Base-by-base conservation (phyloP, 805 yeast species). In the Torulaspora gathmanii region DNA sequence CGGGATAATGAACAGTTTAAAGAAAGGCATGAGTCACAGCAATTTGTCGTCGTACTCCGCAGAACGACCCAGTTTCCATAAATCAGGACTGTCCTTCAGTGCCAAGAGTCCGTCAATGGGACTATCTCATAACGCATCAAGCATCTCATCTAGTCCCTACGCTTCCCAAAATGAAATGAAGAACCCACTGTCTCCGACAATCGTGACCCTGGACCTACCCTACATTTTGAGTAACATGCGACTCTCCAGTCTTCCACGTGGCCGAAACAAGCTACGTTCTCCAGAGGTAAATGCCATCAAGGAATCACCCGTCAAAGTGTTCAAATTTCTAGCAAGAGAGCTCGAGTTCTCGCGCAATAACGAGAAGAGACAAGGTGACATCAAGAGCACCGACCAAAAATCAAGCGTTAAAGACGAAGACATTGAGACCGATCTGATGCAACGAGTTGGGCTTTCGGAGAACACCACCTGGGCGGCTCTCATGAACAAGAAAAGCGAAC, bases 381-480 rank as follows among this genome's bases (percentile, higher is more conserved):
- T 31, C 12, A 42, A 41, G 53, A 29, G 57, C 52, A 34, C 34
- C 15, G 30, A 28, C 17, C 49, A 42, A 16, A 35, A 33, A 46
- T 42, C 44, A 40, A 52, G 37, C 20, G 13, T 38, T 8, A 47
- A 45, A 19, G 57, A 52, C 12, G 54, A 46, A 20, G 58, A 55
- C 7, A 40, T 44, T 12, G 51, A 56, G 33, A 56, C 52, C 8
- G 56, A 56, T 23, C 48, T 64, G 6, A 55, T 60, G 60, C 52
- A 58, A 29, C 57, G 56, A 33, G 57, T 61, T 45, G 67, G 67
- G 3, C 42, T 63, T 5, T 49, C 62, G 9, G 64, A 62, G 41
- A 57, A 58, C 29, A 56, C 63, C 15, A 62, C 66, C 3, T 63
- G 68, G 68, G 49, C 65, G 4, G 57, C 58, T 33, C 49, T 63